Conservation (phyloP, 345 rosid genomes). For the Excoecaria agallocha region DNA sequence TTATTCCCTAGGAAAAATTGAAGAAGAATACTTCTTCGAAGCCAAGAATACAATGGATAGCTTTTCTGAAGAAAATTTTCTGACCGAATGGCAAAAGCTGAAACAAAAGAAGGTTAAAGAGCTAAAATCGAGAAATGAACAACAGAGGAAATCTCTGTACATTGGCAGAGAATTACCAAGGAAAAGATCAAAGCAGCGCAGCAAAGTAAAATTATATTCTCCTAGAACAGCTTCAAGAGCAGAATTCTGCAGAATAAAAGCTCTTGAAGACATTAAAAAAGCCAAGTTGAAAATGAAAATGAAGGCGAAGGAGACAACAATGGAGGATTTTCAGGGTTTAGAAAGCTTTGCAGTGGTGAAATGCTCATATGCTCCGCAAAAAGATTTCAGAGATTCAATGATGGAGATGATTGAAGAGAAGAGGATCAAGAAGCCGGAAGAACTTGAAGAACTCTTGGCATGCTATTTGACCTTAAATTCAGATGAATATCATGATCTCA, state of each 20-base stretch:
- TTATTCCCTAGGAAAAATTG: conserved; percentile 18
- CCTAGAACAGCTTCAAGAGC: conserved; percentile 45
- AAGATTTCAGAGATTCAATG: conserved; percentile 89
- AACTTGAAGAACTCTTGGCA: conserved; percentile 79
- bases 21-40: conserved; percentile 19
- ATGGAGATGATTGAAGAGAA: conserved; percentile 80
- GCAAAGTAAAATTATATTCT: conserved; percentile 52
- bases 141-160: conserved; percentile 68
- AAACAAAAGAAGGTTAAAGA: conserved; percentile 48
- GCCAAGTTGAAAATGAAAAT: conserved; percentile 48
- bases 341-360: conserved; percentile 75
- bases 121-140: conserved; percentile 44
- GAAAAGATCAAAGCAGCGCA: conserved; percentile 43
- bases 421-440: conserved; percentile 51
- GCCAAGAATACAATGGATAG: conserved; percentile 10
- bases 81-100: conserved; percentile 36
- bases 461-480: conserved; percentile 77
- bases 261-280: conserved; percentile 58
- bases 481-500: conserved; percentile 70
- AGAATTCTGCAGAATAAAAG: conserved; percentile 61
- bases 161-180: conserved; percentile 48
- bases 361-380: conserved; percentile 65
- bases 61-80: conserved; percentile 19
- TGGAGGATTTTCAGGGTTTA: conserved; percentile 27
- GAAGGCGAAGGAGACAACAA: conserved; percentile 35